Percentiles rank a stretch among this genome's conserved stretches.
phyloP scores from a whole-genome alignment of 2,329 filamentous ascomycete species.

The Pyricularia sp. region DNA sequence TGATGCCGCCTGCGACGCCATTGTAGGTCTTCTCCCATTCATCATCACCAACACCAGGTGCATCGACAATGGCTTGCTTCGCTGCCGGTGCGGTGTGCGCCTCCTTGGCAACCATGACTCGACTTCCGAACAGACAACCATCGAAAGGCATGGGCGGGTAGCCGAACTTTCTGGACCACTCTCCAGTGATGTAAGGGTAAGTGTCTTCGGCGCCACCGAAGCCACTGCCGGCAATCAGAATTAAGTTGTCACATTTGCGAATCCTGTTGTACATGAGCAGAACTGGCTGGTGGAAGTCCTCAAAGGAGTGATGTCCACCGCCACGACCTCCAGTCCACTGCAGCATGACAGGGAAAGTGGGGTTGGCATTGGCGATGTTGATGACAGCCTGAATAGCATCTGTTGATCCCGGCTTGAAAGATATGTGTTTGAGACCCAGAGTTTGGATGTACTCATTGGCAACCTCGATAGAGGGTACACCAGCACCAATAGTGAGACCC shows the following conservation, averaged over 20 bases:
- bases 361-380: conserved; percentile 90
- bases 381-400: conserved; percentile 82
- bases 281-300: conserved; percentile 89
- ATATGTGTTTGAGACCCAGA: conserved; percentile 81
- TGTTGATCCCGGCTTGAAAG: conserved; percentile 84
- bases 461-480: conserved; percentile 86
- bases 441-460: conserved; percentile 91
- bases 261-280: conserved; percentile 85
- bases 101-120: conserved; percentile 92
- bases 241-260: conserved; percentile 72
- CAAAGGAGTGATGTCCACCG: conserved; percentile 87
- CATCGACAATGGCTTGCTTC: conserved; percentile 82
- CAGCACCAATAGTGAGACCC: conserved; percentile 82
- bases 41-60: conserved; percentile 65
- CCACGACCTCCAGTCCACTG: conserved; percentile 94
- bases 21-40: conserved; percentile 93
- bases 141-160: conserved; percentile 93
- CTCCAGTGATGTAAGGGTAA: conserved; percentile 81
- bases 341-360: conserved; percentile 79
- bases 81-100: conserved; percentile 76
- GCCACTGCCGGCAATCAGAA: conserved; percentile 80
- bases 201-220: conserved; percentile 85
- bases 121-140: conserved; percentile 78
- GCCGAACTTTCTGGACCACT: conserved; percentile 75
- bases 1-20: conserved; percentile 79